Base-by-base conservation (phyloP, 1,284 basidiomycete species). In the Bjerkandera adusta region DNA sequence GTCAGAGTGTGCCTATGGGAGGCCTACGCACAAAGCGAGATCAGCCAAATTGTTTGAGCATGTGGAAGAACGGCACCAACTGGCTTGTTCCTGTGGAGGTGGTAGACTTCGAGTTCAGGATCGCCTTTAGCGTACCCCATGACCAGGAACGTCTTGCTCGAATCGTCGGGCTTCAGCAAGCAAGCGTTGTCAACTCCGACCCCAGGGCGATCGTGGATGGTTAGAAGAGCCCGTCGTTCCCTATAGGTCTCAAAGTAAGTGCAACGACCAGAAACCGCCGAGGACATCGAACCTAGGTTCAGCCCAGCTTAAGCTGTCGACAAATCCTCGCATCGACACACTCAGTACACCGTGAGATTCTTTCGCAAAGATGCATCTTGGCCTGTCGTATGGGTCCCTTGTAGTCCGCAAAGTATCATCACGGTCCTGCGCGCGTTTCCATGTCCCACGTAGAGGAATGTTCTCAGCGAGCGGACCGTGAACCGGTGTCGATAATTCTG, bases 101-200 rank as follows among this genome's bases (percentile, higher is more conserved):
- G 12, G 3, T 4, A 38, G 12, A n/a, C 8, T 30, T 8, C 29
- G 29, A 30, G 29, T 30, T 30, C 27, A 8, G 27, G 27, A 8
- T 8, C n/a, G 27, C 21, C 47, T 51, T 49, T 58, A 43, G 49
- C 48, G 35, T 49, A 38, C 21, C 41, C 24, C 20, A 59, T 30
- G 13, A 73, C 49, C 12, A 68, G 40, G 26, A 18, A 68, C 25
- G 25, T 57, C 49, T 56, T 54, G 42, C 57, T 53, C 1, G 61
- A 57, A 25, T 15, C 21, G 11, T 22, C 20, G 4, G 57, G 47
- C 4, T 47, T 49, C 22, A 76, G 45, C 5, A 74, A 43, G 48
- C 73, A 76, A 3, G 69, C 68, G 50, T 76, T 76, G 24, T 77
- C 70, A 10, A 76, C 59, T 20, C 56, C 42, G 16, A 66, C 60